phyloP scores from a whole-genome alignment of 257 asterid species.

The Plantago ovata region DNA sequence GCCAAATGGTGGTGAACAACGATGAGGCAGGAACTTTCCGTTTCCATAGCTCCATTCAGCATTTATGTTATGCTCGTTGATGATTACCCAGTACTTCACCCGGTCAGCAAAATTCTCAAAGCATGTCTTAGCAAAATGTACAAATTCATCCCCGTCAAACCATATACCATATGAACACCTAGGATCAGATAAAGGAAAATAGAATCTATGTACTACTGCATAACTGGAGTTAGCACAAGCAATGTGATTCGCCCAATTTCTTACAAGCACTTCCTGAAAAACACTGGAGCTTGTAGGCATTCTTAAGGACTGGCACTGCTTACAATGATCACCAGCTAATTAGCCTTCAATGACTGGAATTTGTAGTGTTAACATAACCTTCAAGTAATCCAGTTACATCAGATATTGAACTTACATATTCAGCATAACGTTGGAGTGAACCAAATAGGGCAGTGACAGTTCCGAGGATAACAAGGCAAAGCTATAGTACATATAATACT shows the following conservation, averaged over 20 bases:
- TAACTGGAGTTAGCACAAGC: conserved; percentile 77
- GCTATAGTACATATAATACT: too few relatives aligned
- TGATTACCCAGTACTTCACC: conserved; percentile 59
- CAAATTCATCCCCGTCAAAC: conserved; percentile 53
- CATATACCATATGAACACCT: neutral
- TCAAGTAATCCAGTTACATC: too few relatives aligned
- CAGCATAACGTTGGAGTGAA: conserved; percentile 56
- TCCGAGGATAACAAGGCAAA: conserved; percentile 50
- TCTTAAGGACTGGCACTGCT: too few relatives aligned
- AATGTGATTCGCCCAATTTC: too few relatives aligned
- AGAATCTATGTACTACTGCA: conserved; percentile 70
- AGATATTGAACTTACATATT: conserved; percentile 27
- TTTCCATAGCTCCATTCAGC: conserved; percentile 41
- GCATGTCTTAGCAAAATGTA: conserved; percentile 51
- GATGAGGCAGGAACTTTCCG: conserved; percentile 52
- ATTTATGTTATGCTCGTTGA: conserved; percentile 59
- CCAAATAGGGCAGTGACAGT: conserved; percentile 69
- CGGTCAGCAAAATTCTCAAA: conserved; percentile 56
- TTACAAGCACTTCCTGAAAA: too few relatives aligned
- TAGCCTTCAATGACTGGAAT: too few relatives aligned
- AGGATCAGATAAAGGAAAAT: too few relatives aligned
- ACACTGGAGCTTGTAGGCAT: too few relatives aligned
- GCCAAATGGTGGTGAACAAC: conserved; percentile 73
- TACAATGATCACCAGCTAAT: too few relatives aligned
- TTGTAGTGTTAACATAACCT: too few relatives aligned